phyloP scores from a whole-genome alignment of 202 grass and related monocot species.

The Carex arenaria region DNA sequence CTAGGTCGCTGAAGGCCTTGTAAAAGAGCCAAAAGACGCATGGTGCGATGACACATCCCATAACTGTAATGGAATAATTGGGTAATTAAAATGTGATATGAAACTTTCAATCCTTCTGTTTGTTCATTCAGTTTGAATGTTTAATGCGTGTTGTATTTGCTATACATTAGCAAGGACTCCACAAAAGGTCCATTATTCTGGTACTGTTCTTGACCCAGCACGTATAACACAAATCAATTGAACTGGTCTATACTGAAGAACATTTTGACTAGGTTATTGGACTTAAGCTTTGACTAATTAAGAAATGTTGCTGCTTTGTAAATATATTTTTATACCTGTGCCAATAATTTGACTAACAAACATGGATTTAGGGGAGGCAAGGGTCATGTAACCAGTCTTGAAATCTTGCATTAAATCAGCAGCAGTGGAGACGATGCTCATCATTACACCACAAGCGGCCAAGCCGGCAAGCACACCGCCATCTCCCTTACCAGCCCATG shows the following conservation, averaged over 20 bases:
- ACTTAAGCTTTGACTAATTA: neutral
- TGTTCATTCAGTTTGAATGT: neutral
- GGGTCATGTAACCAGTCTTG: conserved; percentile 83
- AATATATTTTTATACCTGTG: conserved; percentile 23
- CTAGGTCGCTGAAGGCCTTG: conserved; percentile 69
- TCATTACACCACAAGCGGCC: conserved; percentile 81
- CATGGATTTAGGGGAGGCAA: conserved; percentile 83
- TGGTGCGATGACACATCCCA: conserved; percentile 73
- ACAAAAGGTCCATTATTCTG: neutral
- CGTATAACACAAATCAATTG: neutral
- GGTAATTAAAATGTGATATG: neutral
- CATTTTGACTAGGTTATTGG: neutral
- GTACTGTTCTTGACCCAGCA: neutral
- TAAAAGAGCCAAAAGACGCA: conserved; percentile 87
- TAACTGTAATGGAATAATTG: conserved; percentile 3
- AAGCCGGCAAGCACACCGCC: conserved; percentile 68
- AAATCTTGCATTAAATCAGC: conserved; percentile 96
- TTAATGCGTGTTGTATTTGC: neutral
- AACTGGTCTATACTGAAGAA: neutral
- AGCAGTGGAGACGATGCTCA: conserved; percentile 77
- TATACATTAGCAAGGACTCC: neutral
- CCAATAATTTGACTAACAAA: conserved; percentile 87
- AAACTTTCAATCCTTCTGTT: neutral
- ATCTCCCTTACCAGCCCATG: conserved; percentile 61
- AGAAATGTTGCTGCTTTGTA: neutral